phyloP scores from a whole-genome alignment of 2,329 filamentous ascomycete species.

The Leptographium radiaticola region DNA sequence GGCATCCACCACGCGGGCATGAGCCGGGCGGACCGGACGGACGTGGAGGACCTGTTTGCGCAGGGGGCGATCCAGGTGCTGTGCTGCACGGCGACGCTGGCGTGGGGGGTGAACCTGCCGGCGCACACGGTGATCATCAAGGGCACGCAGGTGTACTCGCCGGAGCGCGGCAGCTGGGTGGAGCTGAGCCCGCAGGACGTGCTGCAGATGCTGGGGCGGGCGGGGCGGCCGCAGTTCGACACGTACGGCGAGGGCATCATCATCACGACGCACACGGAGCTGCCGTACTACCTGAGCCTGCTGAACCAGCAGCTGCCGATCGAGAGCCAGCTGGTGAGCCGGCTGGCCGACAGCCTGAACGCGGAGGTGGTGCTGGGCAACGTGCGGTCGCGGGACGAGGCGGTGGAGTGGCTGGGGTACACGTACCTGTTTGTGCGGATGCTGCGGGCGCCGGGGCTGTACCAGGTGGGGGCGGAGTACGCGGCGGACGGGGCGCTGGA shows the following conservation, averaged over 20 bases:
- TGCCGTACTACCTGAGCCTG: constrained; percentile 93
- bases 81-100: constrained; percentile 93
- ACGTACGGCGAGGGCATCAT: constrained; percentile 98
- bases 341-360: constrained; percentile 89
- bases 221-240: constrained; percentile 90
- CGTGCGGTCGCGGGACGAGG: constrained; percentile 80
- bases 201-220: constrained; percentile 95
- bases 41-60: constrained; percentile 88
- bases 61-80: constrained; percentile 88
- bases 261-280: constrained; percentile 87
- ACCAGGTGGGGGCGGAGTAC: constrained; percentile 92
- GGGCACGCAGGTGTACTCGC: constrained; percentile 94
- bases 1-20: constrained; percentile 98
- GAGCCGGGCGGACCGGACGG: constrained; percentile 85
- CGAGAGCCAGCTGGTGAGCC: constrained; percentile 89
- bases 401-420: constrained; percentile 97
- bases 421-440: constrained; percentile 97
- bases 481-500: constrained; percentile 83
- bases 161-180: constrained; percentile 97
- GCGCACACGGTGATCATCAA: constrained; percentile 99
- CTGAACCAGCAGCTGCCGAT: constrained; percentile 97
- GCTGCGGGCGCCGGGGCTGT: constrained; percentile 87
- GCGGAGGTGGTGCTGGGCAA: constrained; percentile 94
- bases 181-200: constrained; percentile 96
- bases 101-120: constrained; percentile 97